Base-by-base conservation (phyloP, 768 basidiomycete species). In the Phanerochaete sordida region DNA sequence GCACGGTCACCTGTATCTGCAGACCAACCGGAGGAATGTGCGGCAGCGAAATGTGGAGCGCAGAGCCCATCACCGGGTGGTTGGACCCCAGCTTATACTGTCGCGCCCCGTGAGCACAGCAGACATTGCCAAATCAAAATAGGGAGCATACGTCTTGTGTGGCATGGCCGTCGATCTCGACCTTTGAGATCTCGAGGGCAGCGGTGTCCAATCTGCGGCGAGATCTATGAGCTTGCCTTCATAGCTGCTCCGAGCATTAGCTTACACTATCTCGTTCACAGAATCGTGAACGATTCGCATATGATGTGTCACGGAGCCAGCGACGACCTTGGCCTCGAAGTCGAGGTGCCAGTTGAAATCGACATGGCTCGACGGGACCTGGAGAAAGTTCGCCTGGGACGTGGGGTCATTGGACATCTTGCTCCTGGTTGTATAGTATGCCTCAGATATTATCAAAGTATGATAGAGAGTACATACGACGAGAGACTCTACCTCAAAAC, bases 261-360 rank as follows among this genome's bases (percentile, higher is more conserved):
- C 82, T 64, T 66, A 91, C 90, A 90, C 75, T 31, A 85, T 84
- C 67, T 87, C 77, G 35, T 77, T 68, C 12, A 88, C 81, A 3
- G 72, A 78, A 55, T 82, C 78, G 54, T 78, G 77, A 57, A 77
- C 79, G 9, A 85, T 83, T 13, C 72, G 71, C 54, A 97, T 72
- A 6, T 75, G 77, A 69, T 95, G 87, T 0, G 77, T 80, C 9
- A 80, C 91, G 21, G 81, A 79, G 0, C 95, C 95, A 30, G 74
- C 70, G 62, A 96, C 76, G 53, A 79, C 74, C 65, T 86, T 73
- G 2, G 77, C 69, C 0, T 77, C 66, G 70, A 93, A 97, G 73
- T 97, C 86, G 63, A 97, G 74, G 0, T 66, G 74, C 94, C 93
- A 96, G 64, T 90, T 81, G 53, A 97, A 83, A 23, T 81, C 74